Evolutionary conservation across 345 rosid species (phyloP).

Genomic region (Arabidopsis suecica): DNA sequence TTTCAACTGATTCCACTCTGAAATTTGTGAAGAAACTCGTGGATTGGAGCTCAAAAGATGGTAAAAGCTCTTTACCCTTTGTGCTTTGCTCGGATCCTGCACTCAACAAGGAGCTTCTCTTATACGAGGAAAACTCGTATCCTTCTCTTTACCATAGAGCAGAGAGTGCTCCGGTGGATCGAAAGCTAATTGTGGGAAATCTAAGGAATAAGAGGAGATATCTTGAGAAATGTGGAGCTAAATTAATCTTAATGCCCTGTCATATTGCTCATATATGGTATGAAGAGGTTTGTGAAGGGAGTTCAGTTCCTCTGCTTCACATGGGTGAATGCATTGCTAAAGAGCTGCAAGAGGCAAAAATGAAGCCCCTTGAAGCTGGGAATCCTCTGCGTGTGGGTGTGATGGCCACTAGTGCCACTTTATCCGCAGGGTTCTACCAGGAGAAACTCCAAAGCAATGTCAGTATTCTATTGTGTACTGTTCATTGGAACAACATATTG

Average conservation of each 20-base stretch:
- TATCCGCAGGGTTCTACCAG: slow-evolving; percentile 59
- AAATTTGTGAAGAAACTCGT: slow-evolving; percentile 64
- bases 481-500: background rate
- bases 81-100: slow-evolving; percentile 76
- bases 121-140: slow-evolving; percentile 54
- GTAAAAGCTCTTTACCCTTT: slow-evolving; percentile 58
- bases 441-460: slow-evolving; percentile 68
- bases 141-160: slow-evolving; percentile 49
- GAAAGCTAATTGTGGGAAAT: slow-evolving; percentile 48
- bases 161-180: slow-evolving; percentile 46
- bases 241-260: slow-evolving; percentile 72
- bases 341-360: slow-evolving; percentile 61
- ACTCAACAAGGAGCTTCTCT: slow-evolving; percentile 58
- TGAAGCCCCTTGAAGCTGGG: slow-evolving; percentile 75
- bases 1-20: slow-evolving; percentile 58
- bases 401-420: slow-evolving; percentile 53
- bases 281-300: slow-evolving; percentile 56
- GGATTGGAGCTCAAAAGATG: slow-evolving; percentile 57
- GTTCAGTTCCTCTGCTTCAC: slow-evolving; percentile 62
- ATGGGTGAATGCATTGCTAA: slow-evolving; percentile 65
- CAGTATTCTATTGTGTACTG: slow-evolving; percentile 11
- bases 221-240: slow-evolving; percentile 71
- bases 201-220: slow-evolving; percentile 56
- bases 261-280: slow-evolving; percentile 66
- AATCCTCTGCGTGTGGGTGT: slow-evolving; percentile 64